A percentile compares a stretch with the other conserved stretches of the same genome.
phyloP scores from a whole-genome alignment of 352 stramenopile species.

The Phytophthora lateralis region DNA sequence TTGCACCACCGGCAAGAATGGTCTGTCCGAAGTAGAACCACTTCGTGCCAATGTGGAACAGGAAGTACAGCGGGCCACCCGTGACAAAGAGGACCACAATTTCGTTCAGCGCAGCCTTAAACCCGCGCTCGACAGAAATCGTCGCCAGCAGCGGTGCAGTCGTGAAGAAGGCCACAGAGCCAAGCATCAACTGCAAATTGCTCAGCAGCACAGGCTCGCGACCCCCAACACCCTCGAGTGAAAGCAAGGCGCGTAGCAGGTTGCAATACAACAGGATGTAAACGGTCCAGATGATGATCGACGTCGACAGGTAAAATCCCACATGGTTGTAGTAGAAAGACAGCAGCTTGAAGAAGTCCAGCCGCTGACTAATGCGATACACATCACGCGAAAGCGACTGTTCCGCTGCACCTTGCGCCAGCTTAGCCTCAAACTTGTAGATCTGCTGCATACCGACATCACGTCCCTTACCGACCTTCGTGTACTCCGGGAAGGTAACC shows the following conservation, averaged over 20 bases:
- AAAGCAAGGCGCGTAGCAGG: conserved; percentile 92
- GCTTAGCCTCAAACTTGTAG: conserved; percentile 99
- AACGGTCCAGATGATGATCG: conserved; percentile 97
- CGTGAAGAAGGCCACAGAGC: conserved; percentile 96
- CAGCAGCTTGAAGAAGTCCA: conserved; percentile 98
- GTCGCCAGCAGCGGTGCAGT: conserved; percentile 97
- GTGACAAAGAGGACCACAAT: conserved; percentile 97
- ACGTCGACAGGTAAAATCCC: conserved; percentile 98
- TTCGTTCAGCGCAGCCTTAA: conserved; percentile 92
- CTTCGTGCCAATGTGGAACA: conserved; percentile 99
- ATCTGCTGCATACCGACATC: conserved; percentile 99
- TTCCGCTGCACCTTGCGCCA: conserved; percentile 97
- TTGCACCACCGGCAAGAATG: conserved; percentile 97
- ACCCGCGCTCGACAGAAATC: conserved; percentile 98
- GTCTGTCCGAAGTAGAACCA: conserved; percentile 99
- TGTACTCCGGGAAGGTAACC: conserved; percentile 98
- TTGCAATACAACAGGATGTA: conserved; percentile 98
- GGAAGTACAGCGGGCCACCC: conserved; percentile 98
- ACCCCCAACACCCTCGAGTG: conserved; percentile 92
- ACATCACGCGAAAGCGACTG: conserved; percentile 98
- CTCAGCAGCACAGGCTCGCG: conserved; percentile 94
- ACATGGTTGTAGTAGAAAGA: conserved; percentile 99
- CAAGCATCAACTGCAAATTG: conserved; percentile 96
- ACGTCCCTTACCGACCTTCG: conserved; percentile 98
- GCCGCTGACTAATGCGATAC: conserved; percentile 95